Base-by-base conservation (phyloP, 2,329 filamentous ascomycete species). In the Sporothrix protearum region DNA sequence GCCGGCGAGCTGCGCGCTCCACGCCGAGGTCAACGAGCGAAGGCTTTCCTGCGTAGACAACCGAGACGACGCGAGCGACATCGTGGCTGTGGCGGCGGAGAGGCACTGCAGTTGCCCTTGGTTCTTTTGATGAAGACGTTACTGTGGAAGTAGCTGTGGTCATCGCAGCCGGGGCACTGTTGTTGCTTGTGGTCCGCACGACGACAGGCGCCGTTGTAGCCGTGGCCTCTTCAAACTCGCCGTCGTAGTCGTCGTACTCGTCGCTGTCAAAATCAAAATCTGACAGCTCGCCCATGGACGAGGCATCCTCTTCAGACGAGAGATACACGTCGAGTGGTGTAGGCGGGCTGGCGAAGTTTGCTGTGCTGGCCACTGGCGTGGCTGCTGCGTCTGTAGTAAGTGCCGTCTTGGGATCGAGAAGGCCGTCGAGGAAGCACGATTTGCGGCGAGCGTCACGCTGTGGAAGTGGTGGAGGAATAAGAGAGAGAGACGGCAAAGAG, bases 291-390 rank as follows among this genome's bases (percentile, higher is more conserved):
- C 86, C 85, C 22, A 86, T 87, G 1, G 88, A 88, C 1, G 88
- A 90, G 39, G 84, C 87, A 74, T 90, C 88, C 77, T 91, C 88
- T 75, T 91, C 88, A 0, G 87, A 89, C 1, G 88, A 90, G 33
- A 91, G 84, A 78, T 91, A 91, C 72, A 87, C 76, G 71, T 88
- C 85, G 77, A 89, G 87, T 6, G 87, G 85, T 1, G 78, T 77
- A 28, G 82, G 80, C 63, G 83, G 80, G 16, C 80, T 76, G 33
- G 79, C 72, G 69, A 14, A 51, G n/a, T 51, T 28, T 39, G 39
- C 22, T 28, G 39, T 74, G 75, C 78, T 59, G 10, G 69, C 16
- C 1, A 33, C 36, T 14, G 63, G 25, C 16, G 42, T 55, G 2
- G 22, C 33, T 7, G 70, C 53, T 9, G 57, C 42, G 9, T 28